These are phyloP conservation scores for Populus hybrid DNA, from an alignment of 441 rosid genomes.

Conservation along the genomic window DNA sequence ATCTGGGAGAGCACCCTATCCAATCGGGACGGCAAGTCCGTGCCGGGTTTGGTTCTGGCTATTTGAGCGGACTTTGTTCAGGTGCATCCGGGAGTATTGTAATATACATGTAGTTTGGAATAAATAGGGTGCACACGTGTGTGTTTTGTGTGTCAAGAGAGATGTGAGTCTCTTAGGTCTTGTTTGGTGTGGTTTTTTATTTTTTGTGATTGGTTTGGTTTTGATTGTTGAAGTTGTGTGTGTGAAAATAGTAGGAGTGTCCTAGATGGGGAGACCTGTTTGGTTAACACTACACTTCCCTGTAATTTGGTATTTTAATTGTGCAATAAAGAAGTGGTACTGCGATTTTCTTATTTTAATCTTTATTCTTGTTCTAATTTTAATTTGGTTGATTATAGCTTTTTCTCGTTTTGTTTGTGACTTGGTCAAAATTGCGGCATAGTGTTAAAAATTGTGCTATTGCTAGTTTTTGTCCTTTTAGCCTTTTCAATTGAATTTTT, in stretches of 20 bases:
- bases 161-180: conserved; percentile 13
- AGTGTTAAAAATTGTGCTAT: not conserved
- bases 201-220: not conserved
- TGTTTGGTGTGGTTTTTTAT: not conserved
- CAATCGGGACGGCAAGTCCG: conserved; percentile 61
- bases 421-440: not conserved
- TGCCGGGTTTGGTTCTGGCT: conserved; percentile 80
- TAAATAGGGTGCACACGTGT: conserved; percentile 16
- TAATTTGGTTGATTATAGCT: not conserved
- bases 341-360: not conserved
- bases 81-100: conserved; percentile 11
- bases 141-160: not conserved
- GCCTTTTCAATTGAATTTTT: too few relatives aligned
- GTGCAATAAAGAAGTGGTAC: conserved; percentile 13
- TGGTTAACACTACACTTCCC: not conserved
- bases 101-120: not conserved
- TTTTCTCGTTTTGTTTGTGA: not conserved
- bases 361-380: not conserved
- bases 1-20: conserved; percentile 87
- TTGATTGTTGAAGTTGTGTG: not conserved
- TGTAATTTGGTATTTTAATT: conserved; percentile 4
- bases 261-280: not conserved
- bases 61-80: conserved; percentile 26
- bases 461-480: too few relatives aligned
- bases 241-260: not conserved